These are phyloP conservation scores for Arachnopeziza araneosa DNA, from an alignment of 2,329 filamentous ascomycete genomes.

Conservation along the genomic window DNA sequence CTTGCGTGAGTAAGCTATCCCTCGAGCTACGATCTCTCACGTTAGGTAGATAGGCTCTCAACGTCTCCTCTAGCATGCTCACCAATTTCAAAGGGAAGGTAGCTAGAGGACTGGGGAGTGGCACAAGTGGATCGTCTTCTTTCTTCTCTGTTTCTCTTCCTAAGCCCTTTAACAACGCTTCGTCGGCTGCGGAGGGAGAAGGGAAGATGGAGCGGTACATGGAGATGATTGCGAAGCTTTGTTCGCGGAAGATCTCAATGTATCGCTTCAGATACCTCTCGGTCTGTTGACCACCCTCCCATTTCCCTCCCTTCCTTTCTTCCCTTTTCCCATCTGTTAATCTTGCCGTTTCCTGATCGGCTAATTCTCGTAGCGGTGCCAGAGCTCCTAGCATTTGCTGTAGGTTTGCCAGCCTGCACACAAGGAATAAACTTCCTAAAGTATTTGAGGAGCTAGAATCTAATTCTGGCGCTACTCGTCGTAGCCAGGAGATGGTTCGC, in stretches of 20 bases:
- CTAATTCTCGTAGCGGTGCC: conserved; percentile 78
- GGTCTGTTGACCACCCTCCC: conserved; percentile 79
- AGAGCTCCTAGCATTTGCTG: conserved; percentile 75
- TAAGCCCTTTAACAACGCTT: conserved; percentile 15
- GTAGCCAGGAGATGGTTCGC: conserved; percentile 85
- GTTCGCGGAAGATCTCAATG: conserved; percentile 95
- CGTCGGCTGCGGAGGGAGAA: conserved; percentile 29
- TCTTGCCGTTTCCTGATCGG: conserved; percentile 70
- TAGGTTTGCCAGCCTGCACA: conserved; percentile 78
- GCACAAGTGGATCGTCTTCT: conserved; percentile 41
- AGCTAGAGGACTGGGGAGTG: conserved; percentile 69
- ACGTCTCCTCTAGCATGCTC: conserved; percentile 70
- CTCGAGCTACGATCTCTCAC: conserved; percentile 73
- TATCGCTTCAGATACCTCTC: conserved; percentile 92
- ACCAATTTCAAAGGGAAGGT: conserved; percentile 83
- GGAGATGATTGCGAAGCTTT: conserved; percentile 91
- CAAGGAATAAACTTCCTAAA: conserved; percentile 77
- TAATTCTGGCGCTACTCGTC: conserved; percentile 78
- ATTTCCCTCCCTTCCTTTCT: conserved; percentile 29
- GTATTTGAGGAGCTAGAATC: conserved; percentile 57
- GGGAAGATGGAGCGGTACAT: conserved; percentile 91
- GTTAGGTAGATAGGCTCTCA: conserved; percentile 72
- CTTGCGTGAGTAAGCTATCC: conserved; percentile 86
- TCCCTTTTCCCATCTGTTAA: conserved; percentile 26
- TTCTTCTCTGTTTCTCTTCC: conserved; percentile 14